A percentile compares a stretch with the other conserved stretches of the same genome.
Evolutionary conservation across 805 yeast species (phyloP).

Genomic region (Wickerhamiella slavikovae): DNA sequence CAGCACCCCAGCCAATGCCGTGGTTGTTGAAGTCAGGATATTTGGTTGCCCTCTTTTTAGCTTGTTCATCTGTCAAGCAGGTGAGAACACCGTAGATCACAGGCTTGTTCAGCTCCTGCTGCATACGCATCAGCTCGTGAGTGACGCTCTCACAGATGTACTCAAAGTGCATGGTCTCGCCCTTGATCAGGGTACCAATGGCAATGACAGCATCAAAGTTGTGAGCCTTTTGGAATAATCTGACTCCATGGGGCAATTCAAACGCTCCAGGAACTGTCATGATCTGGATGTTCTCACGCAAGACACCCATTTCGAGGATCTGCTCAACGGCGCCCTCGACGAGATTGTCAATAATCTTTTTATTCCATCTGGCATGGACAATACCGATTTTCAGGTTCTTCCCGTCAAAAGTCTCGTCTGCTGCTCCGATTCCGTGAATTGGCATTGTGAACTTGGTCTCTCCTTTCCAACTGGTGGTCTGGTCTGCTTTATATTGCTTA

Average conservation of each 20-base stretch:
- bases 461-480: too few species aligned
- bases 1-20: conserved; percentile 97
- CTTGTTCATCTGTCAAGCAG: conserved; percentile 86
- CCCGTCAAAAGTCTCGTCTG: conserved; percentile 49
- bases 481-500: too few species aligned
- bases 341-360: conserved; percentile 50
- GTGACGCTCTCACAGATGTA: conserved; percentile 86
- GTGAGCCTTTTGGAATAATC: conserved; percentile 15
- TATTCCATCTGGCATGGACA: conserved; percentile 93
- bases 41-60: conserved; percentile 78
- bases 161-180: conserved; percentile 95
- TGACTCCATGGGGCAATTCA: conserved; percentile 74
- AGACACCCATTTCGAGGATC: conserved; percentile 45
- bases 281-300: conserved; percentile 51
- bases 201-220: conserved; percentile 70
- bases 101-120: conserved; percentile 48
- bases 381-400: conserved; percentile 49
- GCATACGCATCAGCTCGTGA: conserved; percentile 64
- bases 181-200: conserved; percentile 87
- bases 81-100: conserved; percentile 88
- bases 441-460: conserved; percentile 8
- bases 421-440: conserved; percentile 57
- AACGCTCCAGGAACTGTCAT: conserved; percentile 90
- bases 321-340: conserved; percentile 55
- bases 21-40: conserved; percentile 68